Percentiles rank a stretch among this genome's conserved stretches.
These are phyloP conservation scores for Cyclotella choctawhatcheeana DNA, from an alignment of 108 stramenopile species.

Conservation along the genomic window DNA sequence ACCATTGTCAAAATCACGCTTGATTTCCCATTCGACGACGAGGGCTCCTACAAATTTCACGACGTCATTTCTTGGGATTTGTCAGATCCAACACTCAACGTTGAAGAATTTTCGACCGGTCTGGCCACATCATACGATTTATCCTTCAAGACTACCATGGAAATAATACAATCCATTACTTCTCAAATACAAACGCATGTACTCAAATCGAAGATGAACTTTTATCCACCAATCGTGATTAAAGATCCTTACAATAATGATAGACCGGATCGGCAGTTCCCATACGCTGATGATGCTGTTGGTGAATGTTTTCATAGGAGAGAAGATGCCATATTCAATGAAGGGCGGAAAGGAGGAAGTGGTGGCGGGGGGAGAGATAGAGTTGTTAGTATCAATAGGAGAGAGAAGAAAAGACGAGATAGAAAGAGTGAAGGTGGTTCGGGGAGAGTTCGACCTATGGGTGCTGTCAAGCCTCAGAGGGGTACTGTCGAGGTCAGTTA, in stretches of 20 bases:
- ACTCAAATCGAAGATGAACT: constrained; percentile 23
- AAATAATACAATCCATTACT: constrained; percentile 66
- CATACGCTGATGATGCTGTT: constrained; percentile 6
- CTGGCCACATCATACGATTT: constrained; percentile 73
- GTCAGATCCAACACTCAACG: constrained; percentile 58
- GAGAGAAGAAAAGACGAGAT: not conserved
- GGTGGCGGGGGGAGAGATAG: not conserved
- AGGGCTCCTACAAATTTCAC: constrained; percentile 32
- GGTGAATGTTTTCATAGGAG: constrained; percentile 1
- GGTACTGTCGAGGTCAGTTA: constrained; percentile 1
- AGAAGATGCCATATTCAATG: constrained; percentile 16
- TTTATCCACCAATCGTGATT: constrained; percentile 48
- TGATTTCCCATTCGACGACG: constrained; percentile 62
- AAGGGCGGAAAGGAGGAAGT: constrained; percentile 12
- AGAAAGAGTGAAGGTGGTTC: constrained; percentile 26
- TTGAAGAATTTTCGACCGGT: constrained; percentile 57
- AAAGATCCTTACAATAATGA: constrained; percentile 55
- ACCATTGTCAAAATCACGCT: constrained; percentile 42
- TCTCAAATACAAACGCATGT: constrained; percentile 60
- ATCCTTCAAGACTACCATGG: constrained; percentile 64
- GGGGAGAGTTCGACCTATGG: not conserved
- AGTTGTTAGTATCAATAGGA: not conserved
- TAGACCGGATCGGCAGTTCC: constrained; percentile 31
- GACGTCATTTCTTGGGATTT: constrained; percentile 73
- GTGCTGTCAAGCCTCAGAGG: constrained; percentile 23